Base-by-base conservation (phyloP, 1,284 basidiomycete species). In the Ceratobasidium sp. region DNA sequence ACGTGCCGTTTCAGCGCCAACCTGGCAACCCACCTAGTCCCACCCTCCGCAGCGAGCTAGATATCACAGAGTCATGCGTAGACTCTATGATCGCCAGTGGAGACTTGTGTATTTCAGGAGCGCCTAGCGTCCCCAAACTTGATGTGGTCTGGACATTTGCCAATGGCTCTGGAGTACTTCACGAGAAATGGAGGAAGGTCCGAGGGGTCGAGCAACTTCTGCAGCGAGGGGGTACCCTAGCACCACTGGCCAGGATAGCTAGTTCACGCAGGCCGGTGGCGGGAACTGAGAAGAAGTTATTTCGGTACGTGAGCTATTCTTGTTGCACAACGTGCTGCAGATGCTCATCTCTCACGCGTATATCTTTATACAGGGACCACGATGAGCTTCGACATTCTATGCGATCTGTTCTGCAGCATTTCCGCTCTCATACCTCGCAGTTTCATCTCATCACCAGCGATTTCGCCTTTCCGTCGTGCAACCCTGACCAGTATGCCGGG, bases 321-420 rank as follows among this genome's bases (percentile, higher is more conserved):
- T 57, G 50, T 55, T 50, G 7, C 44, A 28, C 35, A 38, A 43
- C 38, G 7, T 46, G 59, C 35, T 55, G 54, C 32, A 55, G 41
- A 23, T 21, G 55, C 55, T 58, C 35, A 58, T 41, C 43, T 41
- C 49, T 13, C 49, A 52, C 23, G 46, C 18, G 9, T 32, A 55
- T 30, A 16, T 47, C 41, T 28, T 52, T 54, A 28, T 32, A 32
- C 55, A 74, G 75, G 28, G 75, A 76, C 30, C 75, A 76, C 44
- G 74, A 73, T 41, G 75, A 76, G 41, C 74, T 76, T 21, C 54
- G 72, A 23, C 70, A 73, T 72, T 76, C 75, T 8, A 47, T 76
- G n/a, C 67, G 75, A 52, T 76, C 75, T 23, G 74, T 75, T 32
- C 32, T 75, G 21, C 44, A 69, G 30, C 38, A 75, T 46, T 76